Percentiles rank a stretch among this genome's conserved stretches.
Conservation (phyloP, 176 grass and related monocot species). For the Oryza longistaminata region DNA sequence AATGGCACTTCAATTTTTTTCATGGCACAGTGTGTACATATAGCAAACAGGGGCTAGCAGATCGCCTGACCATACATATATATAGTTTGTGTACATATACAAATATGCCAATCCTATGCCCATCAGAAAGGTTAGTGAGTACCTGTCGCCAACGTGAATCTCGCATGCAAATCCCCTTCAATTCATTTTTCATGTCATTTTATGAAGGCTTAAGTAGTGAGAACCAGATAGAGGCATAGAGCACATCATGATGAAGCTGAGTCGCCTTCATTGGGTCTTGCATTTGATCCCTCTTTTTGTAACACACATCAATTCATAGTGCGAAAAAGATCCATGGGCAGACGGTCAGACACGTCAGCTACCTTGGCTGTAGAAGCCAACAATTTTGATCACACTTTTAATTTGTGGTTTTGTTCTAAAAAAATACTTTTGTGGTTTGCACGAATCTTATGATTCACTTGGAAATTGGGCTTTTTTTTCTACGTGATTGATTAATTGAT, state of each 20-base stretch:
- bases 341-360: too few relatives aligned
- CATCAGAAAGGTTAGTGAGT: background rate
- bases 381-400: background rate
- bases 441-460: background rate
- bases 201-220: background rate
- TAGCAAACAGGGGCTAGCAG: background rate
- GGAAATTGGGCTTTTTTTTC: background rate
- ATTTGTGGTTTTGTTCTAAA: too few relatives aligned
- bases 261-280: constrained; percentile 17
- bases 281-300: constrained; percentile 10
- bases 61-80: constrained; percentile 1
- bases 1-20: constrained; percentile 3
- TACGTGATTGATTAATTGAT: too few relatives aligned
- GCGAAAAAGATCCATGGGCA: background rate
- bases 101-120: background rate
- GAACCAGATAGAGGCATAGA: too few relatives aligned
- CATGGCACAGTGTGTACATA: background rate
- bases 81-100: background rate
- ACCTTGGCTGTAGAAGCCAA: background rate
- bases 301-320: background rate
- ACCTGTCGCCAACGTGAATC: background rate
- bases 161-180: background rate
- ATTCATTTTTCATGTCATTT: background rate
- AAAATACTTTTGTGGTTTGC: background rate
- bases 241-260: background rate